Conservation (phyloP, 441 rosid genomes). For the Macaranga tanarius region DNA sequence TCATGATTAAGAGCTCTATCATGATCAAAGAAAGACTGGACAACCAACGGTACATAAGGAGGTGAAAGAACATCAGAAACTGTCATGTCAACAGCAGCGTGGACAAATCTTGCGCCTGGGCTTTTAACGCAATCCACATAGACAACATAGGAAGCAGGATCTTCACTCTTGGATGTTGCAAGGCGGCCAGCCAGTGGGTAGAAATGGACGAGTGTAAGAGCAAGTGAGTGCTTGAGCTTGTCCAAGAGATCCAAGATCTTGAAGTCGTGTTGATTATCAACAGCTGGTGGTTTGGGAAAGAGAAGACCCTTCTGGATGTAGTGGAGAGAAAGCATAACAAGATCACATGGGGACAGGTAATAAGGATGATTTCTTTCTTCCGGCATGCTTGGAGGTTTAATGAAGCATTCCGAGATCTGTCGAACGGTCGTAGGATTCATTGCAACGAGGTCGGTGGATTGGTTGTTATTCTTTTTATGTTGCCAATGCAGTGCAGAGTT, state of each 20-base stretch:
- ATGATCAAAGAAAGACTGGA: constrained; percentile 65
- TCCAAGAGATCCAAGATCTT: constrained; percentile 30
- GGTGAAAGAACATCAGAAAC: constrained; percentile 46
- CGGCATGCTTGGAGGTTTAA: constrained; percentile 37
- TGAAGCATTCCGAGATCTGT: constrained; percentile 45
- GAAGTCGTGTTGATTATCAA: constrained; percentile 21
- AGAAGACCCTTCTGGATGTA: constrained; percentile 77
- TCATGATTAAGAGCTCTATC: constrained; percentile 59
- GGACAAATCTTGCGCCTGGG: constrained; percentile 62
- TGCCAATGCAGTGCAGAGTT: background rate
- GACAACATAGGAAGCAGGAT: constrained; percentile 40
- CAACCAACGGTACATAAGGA: constrained; percentile 47
- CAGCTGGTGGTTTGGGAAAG: constrained; percentile 43
- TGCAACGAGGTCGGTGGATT: background rate
- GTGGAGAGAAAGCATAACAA: constrained; percentile 51
- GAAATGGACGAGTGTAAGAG: constrained; percentile 61
- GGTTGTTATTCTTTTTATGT: no score
- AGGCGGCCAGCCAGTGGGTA: constrained; percentile 76
- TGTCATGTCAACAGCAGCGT: constrained; percentile 45
- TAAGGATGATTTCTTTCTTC: constrained; percentile 43
- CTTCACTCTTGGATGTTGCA: constrained; percentile 24
- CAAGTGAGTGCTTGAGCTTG: constrained; percentile 47
- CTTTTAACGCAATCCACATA: constrained; percentile 52
- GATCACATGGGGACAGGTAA: constrained; percentile 61
- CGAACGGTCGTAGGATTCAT: constrained; percentile 38